Conservation (phyloP, 768 basidiomycete species). For the Peribolospora baueri region DNA sequence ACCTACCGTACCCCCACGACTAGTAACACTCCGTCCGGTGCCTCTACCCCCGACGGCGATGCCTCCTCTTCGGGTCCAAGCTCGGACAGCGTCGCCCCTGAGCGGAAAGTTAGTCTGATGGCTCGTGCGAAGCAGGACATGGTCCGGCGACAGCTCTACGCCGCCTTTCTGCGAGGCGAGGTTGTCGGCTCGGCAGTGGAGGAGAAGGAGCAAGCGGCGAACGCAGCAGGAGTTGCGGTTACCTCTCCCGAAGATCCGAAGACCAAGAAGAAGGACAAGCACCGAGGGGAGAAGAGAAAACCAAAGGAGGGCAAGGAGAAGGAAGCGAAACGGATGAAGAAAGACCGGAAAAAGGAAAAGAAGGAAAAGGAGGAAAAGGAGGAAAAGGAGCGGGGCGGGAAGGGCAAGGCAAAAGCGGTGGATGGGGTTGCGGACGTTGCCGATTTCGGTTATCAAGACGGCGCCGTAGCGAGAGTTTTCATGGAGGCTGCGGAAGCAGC, state of each 20-base stretch:
- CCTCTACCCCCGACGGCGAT: background rate
- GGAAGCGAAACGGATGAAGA: background rate
- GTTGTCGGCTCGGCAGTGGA: background rate
- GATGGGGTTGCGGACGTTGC: background rate
- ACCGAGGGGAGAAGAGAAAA: constrained; percentile 1
- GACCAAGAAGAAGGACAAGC: background rate
- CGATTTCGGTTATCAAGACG: background rate
- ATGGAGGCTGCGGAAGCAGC: background rate
- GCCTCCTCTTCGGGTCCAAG: background rate
- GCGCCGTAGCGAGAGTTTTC: background rate
- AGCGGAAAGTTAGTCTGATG: constrained; percentile 9
- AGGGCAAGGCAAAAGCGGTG: constrained; percentile 1
- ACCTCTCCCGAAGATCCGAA: background rate
- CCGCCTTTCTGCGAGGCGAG: constrained; percentile 10
- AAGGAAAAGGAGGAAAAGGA: background rate
- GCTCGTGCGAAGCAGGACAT: constrained; percentile 10
- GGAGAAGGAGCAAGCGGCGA: background rate
- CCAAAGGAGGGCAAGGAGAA: background rate
- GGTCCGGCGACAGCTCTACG: constrained; percentile 10
- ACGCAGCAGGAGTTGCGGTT: background rate
- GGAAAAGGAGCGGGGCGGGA: background rate
- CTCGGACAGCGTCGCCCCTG: background rate
- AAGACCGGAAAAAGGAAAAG: background rate
- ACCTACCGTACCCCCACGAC: constrained; percentile 3
- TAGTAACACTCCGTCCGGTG: constrained; percentile 1